Evolutionary conservation across 2,329 filamentous ascomycete species (phyloP).

Genomic region (Penicillium sp.): DNA sequence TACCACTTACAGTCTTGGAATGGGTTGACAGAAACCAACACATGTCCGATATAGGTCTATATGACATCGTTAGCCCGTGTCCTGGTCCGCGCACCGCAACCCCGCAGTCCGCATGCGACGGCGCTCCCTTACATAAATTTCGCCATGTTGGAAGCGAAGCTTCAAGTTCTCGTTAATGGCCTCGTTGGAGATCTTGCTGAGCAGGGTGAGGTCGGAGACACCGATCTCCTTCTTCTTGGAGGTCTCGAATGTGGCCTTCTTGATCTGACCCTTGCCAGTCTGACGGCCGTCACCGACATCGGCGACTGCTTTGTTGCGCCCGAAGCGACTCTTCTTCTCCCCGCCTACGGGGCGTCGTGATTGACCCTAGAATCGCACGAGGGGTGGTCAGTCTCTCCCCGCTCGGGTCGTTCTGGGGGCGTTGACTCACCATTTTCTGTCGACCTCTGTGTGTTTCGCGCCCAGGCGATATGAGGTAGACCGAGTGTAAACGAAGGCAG

Average conservation of each 20-base stretch:
- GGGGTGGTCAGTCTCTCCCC: not conserved
- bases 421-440: slow-evolving; percentile 36
- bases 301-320: slow-evolving; percentile 42
- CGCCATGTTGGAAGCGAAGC: slow-evolving; percentile 93
- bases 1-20: slow-evolving; percentile 75
- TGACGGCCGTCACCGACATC: slow-evolving; percentile 45
- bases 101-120: slow-evolving; percentile 12
- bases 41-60: slow-evolving; percentile 96
- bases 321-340: slow-evolving; percentile 44
- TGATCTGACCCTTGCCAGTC: slow-evolving; percentile 66
- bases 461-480: slow-evolving; percentile 28
- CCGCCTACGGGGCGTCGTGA: slow-evolving; percentile 44
- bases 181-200: slow-evolving; percentile 98
- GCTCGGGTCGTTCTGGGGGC: not conserved
- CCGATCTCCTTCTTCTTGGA: slow-evolving; percentile 99
- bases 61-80: slow-evolving; percentile 15
- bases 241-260: slow-evolving; percentile 93
- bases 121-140: slow-evolving; percentile 73
- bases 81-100: slow-evolving; percentile 12
- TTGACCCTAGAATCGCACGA: slow-evolving; percentile 33
- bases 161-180: slow-evolving; percentile 99
- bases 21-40: slow-evolving; percentile 97
- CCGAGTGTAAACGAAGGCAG: slow-evolving; percentile 7
- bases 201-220: slow-evolving; percentile 92
- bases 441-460: slow-evolving; percentile 29